These are phyloP conservation scores for Tulasnella sp. DNA, from an alignment of 768 basidiomycete species.

Conservation along the genomic window DNA sequence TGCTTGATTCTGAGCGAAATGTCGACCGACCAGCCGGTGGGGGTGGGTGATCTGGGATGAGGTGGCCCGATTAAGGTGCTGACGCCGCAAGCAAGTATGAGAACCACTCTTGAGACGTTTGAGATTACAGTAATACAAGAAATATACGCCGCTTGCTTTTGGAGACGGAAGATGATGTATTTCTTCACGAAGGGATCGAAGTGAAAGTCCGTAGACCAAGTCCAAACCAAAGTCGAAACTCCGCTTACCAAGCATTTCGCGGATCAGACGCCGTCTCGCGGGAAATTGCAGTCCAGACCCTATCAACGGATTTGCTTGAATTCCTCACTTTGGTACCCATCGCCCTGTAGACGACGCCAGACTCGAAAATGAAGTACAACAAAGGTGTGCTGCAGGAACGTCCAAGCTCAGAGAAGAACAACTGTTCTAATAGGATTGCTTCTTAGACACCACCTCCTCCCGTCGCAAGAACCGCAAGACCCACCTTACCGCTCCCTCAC, in stretches of 20 bases:
- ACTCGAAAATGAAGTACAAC: slow-evolving; percentile 16
- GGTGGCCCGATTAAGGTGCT: not conserved
- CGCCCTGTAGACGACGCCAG: slow-evolving; percentile 6
- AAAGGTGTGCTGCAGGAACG: not conserved
- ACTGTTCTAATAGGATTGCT: not conserved
- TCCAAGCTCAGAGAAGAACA: not conserved
- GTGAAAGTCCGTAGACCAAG: not conserved
- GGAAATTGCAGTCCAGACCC: not conserved
- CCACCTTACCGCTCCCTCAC: slow-evolving; percentile 94
- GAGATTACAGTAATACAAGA: not conserved
- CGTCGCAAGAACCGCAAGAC: slow-evolving; percentile 98
- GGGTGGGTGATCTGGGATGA: not conserved
- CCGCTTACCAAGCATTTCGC: not conserved
- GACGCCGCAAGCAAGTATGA: not conserved
- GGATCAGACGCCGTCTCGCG: slow-evolving; percentile 5
- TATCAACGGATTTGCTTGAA: slow-evolving; percentile 12
- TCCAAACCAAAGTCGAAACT: not conserved
- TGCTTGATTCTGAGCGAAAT: slow-evolving; percentile 34
- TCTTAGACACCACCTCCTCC: slow-evolving; percentile 78
- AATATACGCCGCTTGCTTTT: not conserved
- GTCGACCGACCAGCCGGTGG: not conserved
- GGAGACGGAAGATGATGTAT: not conserved
- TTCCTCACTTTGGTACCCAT: not conserved
- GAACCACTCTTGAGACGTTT: not conserved
- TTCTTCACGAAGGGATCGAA: not conserved